These are phyloP conservation scores for Scutellaria barbata DNA, from an alignment of 257 asterid genomes.

Conservation along the genomic window DNA sequence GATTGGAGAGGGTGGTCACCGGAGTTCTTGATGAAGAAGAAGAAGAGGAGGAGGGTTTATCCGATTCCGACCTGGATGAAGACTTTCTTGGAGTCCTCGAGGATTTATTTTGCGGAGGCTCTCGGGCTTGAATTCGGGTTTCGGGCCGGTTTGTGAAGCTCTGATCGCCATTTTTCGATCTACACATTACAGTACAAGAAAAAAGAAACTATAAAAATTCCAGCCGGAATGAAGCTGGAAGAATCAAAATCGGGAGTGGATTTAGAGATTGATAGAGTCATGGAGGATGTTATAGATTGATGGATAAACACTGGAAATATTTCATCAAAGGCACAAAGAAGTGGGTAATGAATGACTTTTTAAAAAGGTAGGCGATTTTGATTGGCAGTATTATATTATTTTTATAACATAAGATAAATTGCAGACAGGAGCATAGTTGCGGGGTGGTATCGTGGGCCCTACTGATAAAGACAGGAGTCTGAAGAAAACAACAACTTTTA, in stretches of 20 bases:
- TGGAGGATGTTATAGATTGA: neutral
- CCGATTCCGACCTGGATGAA: slow-evolving; percentile 28
- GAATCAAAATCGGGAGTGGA: neutral
- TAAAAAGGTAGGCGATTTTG: slow-evolving; percentile 5
- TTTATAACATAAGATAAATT: neutral
- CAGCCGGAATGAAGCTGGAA: neutral
- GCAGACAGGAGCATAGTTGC: too few species aligned
- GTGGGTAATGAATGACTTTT: neutral
- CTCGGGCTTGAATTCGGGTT: slow-evolving; percentile 31
- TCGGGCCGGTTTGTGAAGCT: slow-evolving; percentile 44
- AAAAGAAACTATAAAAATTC: neutral
- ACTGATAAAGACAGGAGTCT: slow-evolving; percentile 35
- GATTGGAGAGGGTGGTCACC: slow-evolving; percentile 29
- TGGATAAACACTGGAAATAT: neutral
- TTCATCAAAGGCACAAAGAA: neutral
- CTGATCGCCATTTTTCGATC: slow-evolving; percentile 53
- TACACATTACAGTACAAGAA: slow-evolving; percentile 46
- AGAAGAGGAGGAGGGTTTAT: slow-evolving; percentile 29
- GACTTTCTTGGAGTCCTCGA: slow-evolving; percentile 28
- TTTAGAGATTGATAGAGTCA: slow-evolving; percentile 29
- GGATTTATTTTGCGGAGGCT: neutral
- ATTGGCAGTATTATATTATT: neutral
- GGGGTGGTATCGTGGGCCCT: neutral
- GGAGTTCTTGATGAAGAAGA: slow-evolving; percentile 35
- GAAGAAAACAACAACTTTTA: neutral